Evolutionary conservation across 148 eudicot genomes (phyloP), one percentile per base, ranked within the genome.

Genomic region (Euryodendron excelsum): DNA sequence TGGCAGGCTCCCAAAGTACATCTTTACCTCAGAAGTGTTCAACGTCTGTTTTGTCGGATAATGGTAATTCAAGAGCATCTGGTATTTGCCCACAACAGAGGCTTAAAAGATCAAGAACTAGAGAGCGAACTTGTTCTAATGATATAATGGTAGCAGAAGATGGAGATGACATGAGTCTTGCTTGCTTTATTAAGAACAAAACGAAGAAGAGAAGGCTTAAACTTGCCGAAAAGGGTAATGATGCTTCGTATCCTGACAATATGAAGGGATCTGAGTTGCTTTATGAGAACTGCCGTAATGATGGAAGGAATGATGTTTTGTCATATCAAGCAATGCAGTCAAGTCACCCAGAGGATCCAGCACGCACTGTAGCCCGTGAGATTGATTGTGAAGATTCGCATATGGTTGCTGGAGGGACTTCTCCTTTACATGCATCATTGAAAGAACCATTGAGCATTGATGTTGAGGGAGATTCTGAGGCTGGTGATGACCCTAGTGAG

Each of bases 91-190:
- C 48, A 30, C 41, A 62, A 28, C 31, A 20, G 52, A 61, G 33
- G 41, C 69, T 1, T 25, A 31, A 73, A 21, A 74, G 44, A 58
- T 31, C 67, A 61, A 48, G 78, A 9, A 44, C 45, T 45, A 20
- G 47, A 18, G 50, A 45, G 25, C 41, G 59, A 64, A 25, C 39
- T 23, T 21, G 44, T 67, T 70, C 69, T 18, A 28, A 48, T 4
- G 5, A 56, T 60, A 65, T 21, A 11, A 37, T 4, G 9, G 73
- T 55, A 50, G 23, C 31, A 44, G 69, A 34, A 33, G 79, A 18
- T 2, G 74, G 36, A 45, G 79, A 78, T 39, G 80, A 75, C 65
- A 62, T 37, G 80, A 84, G 80, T 21, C 74, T 81, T 50, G 77
- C 84, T 56, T 70, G 37, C 67, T 84, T 81, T 61, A 8, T 81